Base-by-base conservation (phyloP, 495 filamentous ascomycete genomes). In the Daldinia concentrica region DNA sequence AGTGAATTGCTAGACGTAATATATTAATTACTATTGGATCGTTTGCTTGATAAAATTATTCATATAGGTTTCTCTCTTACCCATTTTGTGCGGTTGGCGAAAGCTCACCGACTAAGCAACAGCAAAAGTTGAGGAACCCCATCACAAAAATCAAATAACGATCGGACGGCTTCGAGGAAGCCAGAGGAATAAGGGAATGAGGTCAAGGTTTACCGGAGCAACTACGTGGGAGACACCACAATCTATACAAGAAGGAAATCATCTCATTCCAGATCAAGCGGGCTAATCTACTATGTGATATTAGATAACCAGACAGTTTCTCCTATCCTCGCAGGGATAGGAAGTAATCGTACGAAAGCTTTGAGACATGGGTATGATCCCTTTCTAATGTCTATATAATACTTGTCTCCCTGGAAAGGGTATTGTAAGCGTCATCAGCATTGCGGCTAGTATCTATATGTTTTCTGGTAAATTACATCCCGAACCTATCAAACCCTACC, bases 1-100 rank as follows among this genome's bases (percentile, higher is more conserved):
- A 79, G 34, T 1, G 86, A 88, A 11, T 68, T 64, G 14, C 86
- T 87, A 59, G 2, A 54, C 5, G 24, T 7, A 19, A n/a, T 17
- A 58, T 2, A 43, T 61, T 32, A 63, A 19, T 17, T 14, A 50
- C 37, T 9, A 2, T 29, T 32, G 3, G 1, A 27, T 19, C 17
- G 6, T 27, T 62, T 19, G 22, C 55, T 4, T 24, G 12, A 7
- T 15, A 17, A 29, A 30, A 30, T 6, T 5, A 29, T 14, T 27
- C 4, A 7, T 5, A 17, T 48, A 30, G n/a, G 27, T 1, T 34
- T 32, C 27, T 45, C 12, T 57, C 74, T 70, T 72, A 74, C 74
- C 74, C 72, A 24, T 68, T 68, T 24, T 76, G 74, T 34, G 72
- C 61, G 29, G 45, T 61, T 24, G 30, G 39, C 22, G 68, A 70